Evolutionary conservation across 306 rosid species (phyloP).

Genomic region (Vigna mungo): DNA sequence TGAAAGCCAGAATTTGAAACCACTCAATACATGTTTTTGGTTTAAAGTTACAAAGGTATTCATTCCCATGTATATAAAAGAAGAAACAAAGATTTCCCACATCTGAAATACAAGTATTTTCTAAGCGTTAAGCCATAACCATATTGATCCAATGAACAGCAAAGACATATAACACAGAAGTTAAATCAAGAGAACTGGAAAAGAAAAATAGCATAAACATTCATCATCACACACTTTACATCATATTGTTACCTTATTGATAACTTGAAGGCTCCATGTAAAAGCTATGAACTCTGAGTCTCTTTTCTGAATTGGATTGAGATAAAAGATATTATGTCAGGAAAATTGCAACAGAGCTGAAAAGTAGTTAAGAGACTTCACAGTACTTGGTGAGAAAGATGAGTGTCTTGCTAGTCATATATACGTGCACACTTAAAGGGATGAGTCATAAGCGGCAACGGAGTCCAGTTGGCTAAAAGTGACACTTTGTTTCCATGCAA

Average conservation of each 20-base stretch:
- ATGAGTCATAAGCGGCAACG: not conserved
- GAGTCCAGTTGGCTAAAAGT: not conserved
- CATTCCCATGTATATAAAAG: too few species aligned
- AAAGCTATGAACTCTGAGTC: not conserved
- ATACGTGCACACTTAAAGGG: not conserved
- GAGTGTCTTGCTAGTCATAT: not conserved
- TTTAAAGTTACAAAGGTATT: too few species aligned
- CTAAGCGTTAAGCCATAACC: not conserved
- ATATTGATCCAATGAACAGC: not conserved
- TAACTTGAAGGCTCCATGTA: not conserved
- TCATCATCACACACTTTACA: conserved; percentile 2
- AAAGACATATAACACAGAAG: not conserved
- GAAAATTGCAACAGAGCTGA: conserved; percentile 1
- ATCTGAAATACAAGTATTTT: too few species aligned
- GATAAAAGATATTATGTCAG: not conserved
- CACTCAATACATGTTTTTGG: not conserved
- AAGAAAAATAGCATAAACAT: not conserved
- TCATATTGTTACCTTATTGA: not conserved
- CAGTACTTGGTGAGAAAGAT: not conserved
- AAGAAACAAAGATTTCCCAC: too few species aligned
- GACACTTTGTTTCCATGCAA: not conserved
- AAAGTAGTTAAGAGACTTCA: not conserved
- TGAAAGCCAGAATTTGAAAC: not conserved
- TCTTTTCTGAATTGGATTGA: not conserved
- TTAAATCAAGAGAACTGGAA: not conserved